Conservation (phyloP, 1,139 yeast species). For the Saccharomyces hybrid region DNA sequence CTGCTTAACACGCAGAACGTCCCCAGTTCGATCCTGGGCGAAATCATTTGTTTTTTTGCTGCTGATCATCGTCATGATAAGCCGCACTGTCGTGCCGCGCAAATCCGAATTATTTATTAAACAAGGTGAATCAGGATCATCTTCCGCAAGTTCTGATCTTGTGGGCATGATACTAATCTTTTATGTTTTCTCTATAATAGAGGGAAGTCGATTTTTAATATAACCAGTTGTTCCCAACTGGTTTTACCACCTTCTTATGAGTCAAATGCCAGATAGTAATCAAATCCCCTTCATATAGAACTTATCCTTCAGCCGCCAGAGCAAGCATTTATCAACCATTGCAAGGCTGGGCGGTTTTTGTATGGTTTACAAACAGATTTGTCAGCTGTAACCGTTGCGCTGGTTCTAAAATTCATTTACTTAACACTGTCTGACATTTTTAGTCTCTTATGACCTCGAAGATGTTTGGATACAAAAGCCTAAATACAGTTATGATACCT, state of each 20-base stretch:
- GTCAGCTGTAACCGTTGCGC: background rate
- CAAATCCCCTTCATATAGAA: background rate
- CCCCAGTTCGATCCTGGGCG: constrained; percentile 99
- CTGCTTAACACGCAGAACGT: constrained; percentile 99
- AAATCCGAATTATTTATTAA: background rate
- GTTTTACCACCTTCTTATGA: background rate
- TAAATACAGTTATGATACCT: background rate
- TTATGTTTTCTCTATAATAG: background rate
- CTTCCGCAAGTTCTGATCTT: background rate
- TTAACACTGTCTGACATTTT: constrained; percentile 5
- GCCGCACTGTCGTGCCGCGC: background rate
- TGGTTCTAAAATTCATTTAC: background rate
- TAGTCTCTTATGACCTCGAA: background rate
- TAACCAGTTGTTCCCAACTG: background rate
- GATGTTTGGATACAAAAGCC: background rate
- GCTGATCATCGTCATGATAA: background rate
- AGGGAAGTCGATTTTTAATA: background rate
- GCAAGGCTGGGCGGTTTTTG: background rate
- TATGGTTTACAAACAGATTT: background rate
- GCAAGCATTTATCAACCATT: background rate
- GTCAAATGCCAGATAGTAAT: background rate
- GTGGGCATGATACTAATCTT: background rate
- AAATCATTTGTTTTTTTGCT: constrained; percentile 47
- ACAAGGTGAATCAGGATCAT: background rate
- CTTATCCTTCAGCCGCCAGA: background rate